A percentile compares a stretch with the other conserved stretches of the same genome.
Evolutionary conservation across 208 protist genomes (phyloP).

Genomic region (Trypanosoma brucei): DNA sequence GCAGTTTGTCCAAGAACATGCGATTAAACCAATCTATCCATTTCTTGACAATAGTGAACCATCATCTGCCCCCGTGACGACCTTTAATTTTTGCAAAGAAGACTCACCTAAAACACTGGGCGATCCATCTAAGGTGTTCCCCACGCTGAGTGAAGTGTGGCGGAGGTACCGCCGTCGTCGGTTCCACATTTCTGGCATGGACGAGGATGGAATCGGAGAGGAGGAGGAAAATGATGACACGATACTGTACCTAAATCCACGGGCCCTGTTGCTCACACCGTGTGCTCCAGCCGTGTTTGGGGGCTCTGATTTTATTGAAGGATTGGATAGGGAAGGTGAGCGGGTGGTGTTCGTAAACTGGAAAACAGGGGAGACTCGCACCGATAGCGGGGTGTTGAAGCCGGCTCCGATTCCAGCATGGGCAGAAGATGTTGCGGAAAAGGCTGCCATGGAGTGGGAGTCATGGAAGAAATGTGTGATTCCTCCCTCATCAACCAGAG

Average conservation of each 20-base stretch:
- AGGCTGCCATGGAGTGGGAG: constrained; percentile 18
- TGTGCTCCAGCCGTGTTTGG: constrained; percentile 67
- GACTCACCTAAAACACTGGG: background rate
- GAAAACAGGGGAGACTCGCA: constrained; percentile 20
- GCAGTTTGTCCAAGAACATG: constrained; percentile 24
- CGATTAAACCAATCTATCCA: constrained; percentile 19
- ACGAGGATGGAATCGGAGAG: background rate
- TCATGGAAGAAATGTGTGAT: constrained; percentile 10
- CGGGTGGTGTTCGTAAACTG: constrained; percentile 25
- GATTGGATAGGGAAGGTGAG: constrained; percentile 23
- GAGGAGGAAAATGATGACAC: constrained; percentile 26
- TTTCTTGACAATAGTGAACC: background rate
- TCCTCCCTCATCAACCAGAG: background rate
- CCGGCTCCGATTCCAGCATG: constrained; percentile 14
- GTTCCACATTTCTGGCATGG: background rate
- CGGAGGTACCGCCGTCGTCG: constrained; percentile 12
- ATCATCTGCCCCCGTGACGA: background rate
- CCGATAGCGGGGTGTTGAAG: constrained; percentile 14
- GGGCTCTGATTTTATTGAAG: constrained; percentile 55
- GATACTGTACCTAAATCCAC: constrained; percentile 63
- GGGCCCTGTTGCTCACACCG: constrained; percentile 68
- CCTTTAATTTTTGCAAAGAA: background rate
- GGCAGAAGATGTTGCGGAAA: constrained; percentile 20
- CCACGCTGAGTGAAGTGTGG: constrained; percentile 13
- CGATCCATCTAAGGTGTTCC: constrained; percentile 6